A percentile compares a stretch with the other conserved stretches of the same genome.
Conservation (phyloP, 345 rosid genomes). For the Sisymbrium irio region DNA sequence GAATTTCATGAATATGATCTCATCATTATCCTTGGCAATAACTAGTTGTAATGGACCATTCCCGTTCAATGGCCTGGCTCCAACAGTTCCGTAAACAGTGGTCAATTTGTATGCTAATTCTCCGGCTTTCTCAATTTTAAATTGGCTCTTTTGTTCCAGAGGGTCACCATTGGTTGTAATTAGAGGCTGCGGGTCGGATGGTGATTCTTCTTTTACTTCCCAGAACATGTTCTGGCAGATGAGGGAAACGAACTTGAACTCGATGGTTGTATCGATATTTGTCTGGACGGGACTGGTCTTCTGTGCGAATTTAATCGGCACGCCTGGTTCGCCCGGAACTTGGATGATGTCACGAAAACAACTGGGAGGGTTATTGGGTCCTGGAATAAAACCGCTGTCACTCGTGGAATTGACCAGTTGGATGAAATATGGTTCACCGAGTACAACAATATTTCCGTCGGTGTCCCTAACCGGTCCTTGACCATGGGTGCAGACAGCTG, state of each 20-base stretch:
- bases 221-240: constrained; percentile 10
- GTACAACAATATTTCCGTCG: background rate
- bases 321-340: no score
- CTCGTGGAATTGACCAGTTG: background rate
- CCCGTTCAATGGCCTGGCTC: background rate
- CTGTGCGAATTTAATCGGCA: no score
- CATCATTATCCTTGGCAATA: background rate
- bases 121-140: constrained; percentile 6
- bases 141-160: background rate
- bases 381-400: constrained; percentile 20
- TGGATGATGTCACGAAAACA: constrained; percentile 20
- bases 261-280: no score
- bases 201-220: background rate
- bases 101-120: constrained; percentile 4
- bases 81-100: background rate
- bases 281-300: no score
- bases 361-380: background rate
- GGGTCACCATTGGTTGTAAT: background rate
- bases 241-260: no score
- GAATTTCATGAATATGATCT: background rate
- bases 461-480: constrained; percentile 7
- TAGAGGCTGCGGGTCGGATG: background rate
- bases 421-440: background rate
- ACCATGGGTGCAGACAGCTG: background rate
- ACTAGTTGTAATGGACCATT: background rate